Base-by-base conservation (phyloP, 2,329 filamentous ascomycete species). In the Curvularia sp. region DNA sequence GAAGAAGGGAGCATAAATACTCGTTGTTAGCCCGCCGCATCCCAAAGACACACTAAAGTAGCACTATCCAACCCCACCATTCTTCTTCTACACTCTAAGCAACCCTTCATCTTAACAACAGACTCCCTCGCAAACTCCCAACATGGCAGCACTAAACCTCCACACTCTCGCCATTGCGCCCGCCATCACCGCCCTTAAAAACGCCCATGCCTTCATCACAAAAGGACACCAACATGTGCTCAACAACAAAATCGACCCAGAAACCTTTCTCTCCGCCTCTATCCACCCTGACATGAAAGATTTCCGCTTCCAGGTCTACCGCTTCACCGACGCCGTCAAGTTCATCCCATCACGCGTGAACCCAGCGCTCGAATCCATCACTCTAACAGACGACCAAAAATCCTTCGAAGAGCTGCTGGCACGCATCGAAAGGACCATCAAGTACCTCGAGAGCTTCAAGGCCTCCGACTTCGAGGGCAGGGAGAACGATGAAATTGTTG, bases 201-300 rank as follows among this genome's bases (percentile, higher is more conserved):
- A 77, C 55, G 75, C 83, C 28, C 65, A 73, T 18, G 61, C 67
- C 43, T 69, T 83, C 59, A 78, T 86, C 57, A 68, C 75, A 34
- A 81, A 82, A 63, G 82, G 70, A 54, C 76, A 80, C 59, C 60
- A 71, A 3, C 77, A 80, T 59, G 76, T 75, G 54, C 68, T 78
- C 25, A 69, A 78, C 34, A 77, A 79, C 21, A 64, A 65, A 57
- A 74, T 77, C 41, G 63, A 75, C 12, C 66, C 76, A 5, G 59
- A 71, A 3, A 73, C 77, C 25, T 69, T 82, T 46, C 55, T 81
- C 45, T 70, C 77, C 7, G 74, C 77, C n/a, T 75, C 75, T 2
- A 74, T 86, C 19, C 69, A 77, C 55, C 76, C 76, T 0, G 81
- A 84, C 71, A 86, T 86, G 84, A 59, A 70, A n/a, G 68, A 78